These are phyloP conservation scores for Rhizoclosmatium sp. DNA, from an alignment of 192 early-diverging fungal genomes.

Conservation along the genomic window DNA sequence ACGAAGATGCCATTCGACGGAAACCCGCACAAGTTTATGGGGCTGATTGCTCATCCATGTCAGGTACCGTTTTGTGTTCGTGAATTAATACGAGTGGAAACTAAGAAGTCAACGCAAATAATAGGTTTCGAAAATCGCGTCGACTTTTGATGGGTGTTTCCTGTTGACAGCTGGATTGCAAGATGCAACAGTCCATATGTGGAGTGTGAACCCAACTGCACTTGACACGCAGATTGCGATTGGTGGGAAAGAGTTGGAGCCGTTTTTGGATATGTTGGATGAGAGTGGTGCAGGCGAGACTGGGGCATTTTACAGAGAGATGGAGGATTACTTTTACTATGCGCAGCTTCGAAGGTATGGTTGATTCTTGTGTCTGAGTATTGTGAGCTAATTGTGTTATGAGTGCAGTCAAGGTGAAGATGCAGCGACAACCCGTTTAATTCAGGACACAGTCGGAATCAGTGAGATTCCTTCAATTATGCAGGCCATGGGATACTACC, in stretches of 20 bases:
- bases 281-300: constrained; percentile 37
- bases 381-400: constrained; percentile 15
- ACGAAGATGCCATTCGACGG: constrained; percentile 68
- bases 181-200: constrained; percentile 62
- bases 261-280: constrained; percentile 64
- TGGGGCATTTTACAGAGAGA: constrained; percentile 58
- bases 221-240: constrained; percentile 53
- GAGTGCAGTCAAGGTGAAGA: constrained; percentile 63
- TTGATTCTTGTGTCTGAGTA: constrained; percentile 1
- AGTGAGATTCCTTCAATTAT: constrained; percentile 59
- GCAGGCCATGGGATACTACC: constrained; percentile 70
- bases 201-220: constrained; percentile 49
- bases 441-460: constrained; percentile 51
- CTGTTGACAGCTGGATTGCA: constrained; percentile 54
- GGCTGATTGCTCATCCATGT: constrained; percentile 64
- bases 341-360: constrained; percentile 61
- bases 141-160: constrained; percentile 49
- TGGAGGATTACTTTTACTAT: constrained; percentile 74
- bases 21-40: constrained; percentile 61
- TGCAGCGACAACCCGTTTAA: constrained; percentile 44
- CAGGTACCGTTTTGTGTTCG: constrained; percentile 30
- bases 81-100: not conserved
- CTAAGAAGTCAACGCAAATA: not conserved
- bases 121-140: constrained; percentile 52
- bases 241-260: constrained; percentile 55